phyloP scores from a whole-genome alignment of 352 stramenopile species.

The Phytophthora vignae region DNA sequence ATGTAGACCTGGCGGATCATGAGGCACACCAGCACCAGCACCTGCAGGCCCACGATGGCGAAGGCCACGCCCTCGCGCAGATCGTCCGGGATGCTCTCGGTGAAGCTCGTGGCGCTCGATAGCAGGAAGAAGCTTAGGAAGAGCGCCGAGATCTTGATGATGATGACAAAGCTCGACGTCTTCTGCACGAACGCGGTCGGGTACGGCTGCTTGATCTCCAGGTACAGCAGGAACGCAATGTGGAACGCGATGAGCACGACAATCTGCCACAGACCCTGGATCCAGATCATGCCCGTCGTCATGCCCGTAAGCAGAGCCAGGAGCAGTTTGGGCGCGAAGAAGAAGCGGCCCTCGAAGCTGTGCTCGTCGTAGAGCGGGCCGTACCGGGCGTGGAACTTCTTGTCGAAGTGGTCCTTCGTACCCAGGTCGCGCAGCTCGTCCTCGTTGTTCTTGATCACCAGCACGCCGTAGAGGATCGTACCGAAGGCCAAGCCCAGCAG shows the following conservation, averaged over 20 bases:
- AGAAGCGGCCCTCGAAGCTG: slow-evolving; percentile 87
- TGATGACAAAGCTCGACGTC: slow-evolving; percentile 89
- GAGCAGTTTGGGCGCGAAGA: slow-evolving; percentile 87
- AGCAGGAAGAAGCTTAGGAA: slow-evolving; percentile 87
- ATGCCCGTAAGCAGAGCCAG: slow-evolving; percentile 78
- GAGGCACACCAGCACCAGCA: slow-evolving; percentile 81
- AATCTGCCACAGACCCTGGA: slow-evolving; percentile 80
- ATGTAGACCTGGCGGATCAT: slow-evolving; percentile 89
- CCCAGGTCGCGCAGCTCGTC: slow-evolving; percentile 83
- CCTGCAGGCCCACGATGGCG: slow-evolving; percentile 83
- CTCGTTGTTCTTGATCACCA: slow-evolving; percentile 79
- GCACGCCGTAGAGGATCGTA: slow-evolving; percentile 80
- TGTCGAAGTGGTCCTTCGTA: slow-evolving; percentile 88
- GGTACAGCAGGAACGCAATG: slow-evolving; percentile 82
- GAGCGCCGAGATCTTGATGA: slow-evolving; percentile 90
- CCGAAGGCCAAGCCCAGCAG: slow-evolving; percentile 79
- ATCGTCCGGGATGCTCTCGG: slow-evolving; percentile 71
- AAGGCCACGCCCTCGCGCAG: slow-evolving; percentile 81
- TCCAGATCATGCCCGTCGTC: slow-evolving; percentile 84
- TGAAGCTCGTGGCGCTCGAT: slow-evolving; percentile 73
- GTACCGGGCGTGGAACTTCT: slow-evolving; percentile 82
- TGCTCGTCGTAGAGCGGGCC: slow-evolving; percentile 90
- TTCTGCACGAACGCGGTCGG: slow-evolving; percentile 85
- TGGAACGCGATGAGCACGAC: slow-evolving; percentile 77
- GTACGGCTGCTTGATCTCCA: slow-evolving; percentile 88